phyloP scores from a whole-genome alignment of 129 eudicot genomes.

The Pseudognaphalium luteoalbum region DNA sequence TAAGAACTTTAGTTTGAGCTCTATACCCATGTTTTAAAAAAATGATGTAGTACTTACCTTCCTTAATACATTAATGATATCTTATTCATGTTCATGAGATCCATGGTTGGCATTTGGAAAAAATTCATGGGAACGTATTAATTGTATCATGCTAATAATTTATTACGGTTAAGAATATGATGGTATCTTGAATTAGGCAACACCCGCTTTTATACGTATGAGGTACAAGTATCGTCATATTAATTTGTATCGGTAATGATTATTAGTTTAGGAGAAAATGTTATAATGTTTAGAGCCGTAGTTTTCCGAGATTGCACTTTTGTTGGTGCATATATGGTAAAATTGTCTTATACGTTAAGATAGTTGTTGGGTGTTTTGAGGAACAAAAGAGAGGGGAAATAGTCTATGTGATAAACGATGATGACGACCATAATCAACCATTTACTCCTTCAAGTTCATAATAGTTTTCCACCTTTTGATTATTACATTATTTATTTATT shows the following conservation, averaged over 20 bases:
- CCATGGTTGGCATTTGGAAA: too few relatives aligned
- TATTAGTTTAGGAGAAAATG: not conserved
- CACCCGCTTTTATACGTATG: too few relatives aligned
- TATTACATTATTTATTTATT: not conserved
- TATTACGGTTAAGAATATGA: too few relatives aligned
- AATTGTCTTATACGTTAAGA: constrained; percentile 19
- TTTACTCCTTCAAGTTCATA: constrained; percentile 32
- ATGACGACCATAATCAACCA: constrained; percentile 30
- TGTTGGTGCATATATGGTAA: constrained; percentile 12
- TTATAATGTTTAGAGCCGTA: not conserved
- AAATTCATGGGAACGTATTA: too few relatives aligned
- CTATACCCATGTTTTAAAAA: too few relatives aligned
- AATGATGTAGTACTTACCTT: too few relatives aligned
- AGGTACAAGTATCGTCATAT: too few relatives aligned
- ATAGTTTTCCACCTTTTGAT: not conserved
- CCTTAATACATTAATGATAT: too few relatives aligned
- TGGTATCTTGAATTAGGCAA: too few relatives aligned
- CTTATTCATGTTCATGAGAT: too few relatives aligned
- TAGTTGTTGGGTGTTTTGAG: constrained; percentile 37
- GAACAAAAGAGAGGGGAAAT: constrained; percentile 30
- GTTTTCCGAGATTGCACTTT: not conserved
- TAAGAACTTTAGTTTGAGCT: too few relatives aligned
- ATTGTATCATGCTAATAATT: too few relatives aligned
- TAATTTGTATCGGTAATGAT: not conserved
- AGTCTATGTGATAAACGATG: constrained; percentile 23